Percentiles rank a stretch among this genome's conserved stretches.
Conservation (phyloP, 1,284 basidiomycete genomes). For the Rugosomyces carneus region DNA sequence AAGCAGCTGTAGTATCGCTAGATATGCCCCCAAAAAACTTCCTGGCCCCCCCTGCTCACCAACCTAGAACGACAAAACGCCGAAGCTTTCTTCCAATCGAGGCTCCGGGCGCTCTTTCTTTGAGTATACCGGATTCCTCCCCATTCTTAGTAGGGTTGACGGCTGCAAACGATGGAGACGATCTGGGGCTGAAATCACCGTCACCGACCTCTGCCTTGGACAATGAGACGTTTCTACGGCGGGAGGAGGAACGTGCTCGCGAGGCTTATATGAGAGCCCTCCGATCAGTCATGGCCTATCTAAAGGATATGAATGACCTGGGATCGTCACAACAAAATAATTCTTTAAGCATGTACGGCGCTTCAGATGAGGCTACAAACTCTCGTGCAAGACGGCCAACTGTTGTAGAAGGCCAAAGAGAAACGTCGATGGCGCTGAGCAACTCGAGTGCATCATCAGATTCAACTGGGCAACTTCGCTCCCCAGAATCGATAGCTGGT, state of each 20-base stretch:
- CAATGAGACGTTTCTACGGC: conserved; percentile 45
- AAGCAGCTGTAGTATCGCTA: conserved; percentile 14
- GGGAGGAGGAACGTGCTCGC: conserved; percentile 63
- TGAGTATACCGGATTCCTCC: conserved; percentile 54
- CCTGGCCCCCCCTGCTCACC: conserved; percentile 40
- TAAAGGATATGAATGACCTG: conserved; percentile 92
- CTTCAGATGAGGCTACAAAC: conserved; percentile 35
- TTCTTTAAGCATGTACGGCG: conserved; percentile 48
- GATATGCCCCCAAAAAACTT: conserved; percentile 29
- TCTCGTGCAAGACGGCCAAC: conserved; percentile 60
- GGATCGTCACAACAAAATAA: conserved; percentile 51
- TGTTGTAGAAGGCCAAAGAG: conserved; percentile 47
- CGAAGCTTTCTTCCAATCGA: conserved; percentile 85
- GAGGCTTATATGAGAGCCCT: conserved; percentile 74
- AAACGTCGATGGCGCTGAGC: conserved; percentile 42
- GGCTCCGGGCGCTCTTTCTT: conserved; percentile 35
- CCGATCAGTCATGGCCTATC: conserved; percentile 88
- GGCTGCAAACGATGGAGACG: conserved; percentile 40
- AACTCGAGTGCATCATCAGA: conserved; percentile 35
- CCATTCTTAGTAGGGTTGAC: conserved; percentile 52
- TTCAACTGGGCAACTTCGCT: conserved; percentile 51
- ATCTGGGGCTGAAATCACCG: conserved; percentile 27
- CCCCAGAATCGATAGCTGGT: conserved; percentile 51
- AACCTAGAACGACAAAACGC: conserved; percentile 57
- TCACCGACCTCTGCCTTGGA: conserved; percentile 43